Percentiles rank a stretch among this genome's conserved stretches.
phyloP scores from a whole-genome alignment of 2,329 filamentous ascomycete species.

The Rhexocercosporidium sp. region DNA sequence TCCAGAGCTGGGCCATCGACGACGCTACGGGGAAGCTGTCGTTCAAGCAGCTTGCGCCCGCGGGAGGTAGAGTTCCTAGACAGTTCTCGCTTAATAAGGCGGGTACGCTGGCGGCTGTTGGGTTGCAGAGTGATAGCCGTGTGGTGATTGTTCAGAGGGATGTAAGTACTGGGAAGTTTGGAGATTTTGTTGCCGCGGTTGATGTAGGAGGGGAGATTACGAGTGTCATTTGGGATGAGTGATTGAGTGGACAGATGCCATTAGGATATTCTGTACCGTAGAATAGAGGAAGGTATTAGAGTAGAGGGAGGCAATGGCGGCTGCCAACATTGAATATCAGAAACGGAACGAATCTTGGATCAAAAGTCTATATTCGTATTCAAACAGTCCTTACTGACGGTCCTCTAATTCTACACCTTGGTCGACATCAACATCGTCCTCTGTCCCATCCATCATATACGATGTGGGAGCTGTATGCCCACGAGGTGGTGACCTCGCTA shows the following conservation, averaged over 20 bases:
- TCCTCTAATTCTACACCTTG: constrained; percentile 50
- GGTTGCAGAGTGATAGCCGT: constrained; percentile 47
- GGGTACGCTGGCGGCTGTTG: constrained; percentile 52
- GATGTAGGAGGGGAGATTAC: constrained; percentile 35
- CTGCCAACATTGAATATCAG: neutral
- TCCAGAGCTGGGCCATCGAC: constrained; percentile 67
- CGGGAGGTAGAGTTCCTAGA: constrained; percentile 52
- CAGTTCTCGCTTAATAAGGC: constrained; percentile 53
- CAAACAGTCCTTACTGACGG: constrained; percentile 24
- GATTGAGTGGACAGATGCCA: neutral
- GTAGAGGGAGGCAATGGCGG: neutral
- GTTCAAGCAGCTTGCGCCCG: constrained; percentile 50
- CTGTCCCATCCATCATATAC: constrained; percentile 56
- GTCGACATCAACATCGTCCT: constrained; percentile 50
- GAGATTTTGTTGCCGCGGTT: constrained; percentile 37
- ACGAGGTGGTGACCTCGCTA: constrained; percentile 43
- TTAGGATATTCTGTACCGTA: neutral
- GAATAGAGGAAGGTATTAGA: neutral
- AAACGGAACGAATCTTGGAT: neutral
- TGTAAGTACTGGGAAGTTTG: constrained; percentile 48
- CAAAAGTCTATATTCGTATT: constrained; percentile 4
- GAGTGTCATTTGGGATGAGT: constrained; percentile 41
- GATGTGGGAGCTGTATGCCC: constrained; percentile 36
- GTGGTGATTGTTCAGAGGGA: constrained; percentile 51
- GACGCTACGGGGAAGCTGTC: constrained; percentile 47